Base-by-base conservation (phyloP, 1,139 yeast genomes). In the Pichia sp. region DNA sequence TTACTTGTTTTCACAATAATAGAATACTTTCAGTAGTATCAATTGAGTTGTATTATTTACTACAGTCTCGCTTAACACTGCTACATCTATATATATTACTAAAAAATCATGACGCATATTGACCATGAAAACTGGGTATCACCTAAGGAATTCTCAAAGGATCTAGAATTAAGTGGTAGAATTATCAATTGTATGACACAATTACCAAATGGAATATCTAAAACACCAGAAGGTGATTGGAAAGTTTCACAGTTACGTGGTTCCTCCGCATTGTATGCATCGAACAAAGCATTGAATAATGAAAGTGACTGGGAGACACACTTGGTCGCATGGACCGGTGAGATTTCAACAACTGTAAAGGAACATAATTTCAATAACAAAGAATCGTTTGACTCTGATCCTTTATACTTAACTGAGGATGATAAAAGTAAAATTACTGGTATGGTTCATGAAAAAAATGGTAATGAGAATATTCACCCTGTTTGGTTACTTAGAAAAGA, bases 271-370 rank as follows among this genome's bases (percentile, higher is more conserved):
- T 68, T 90, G 45, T 84, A 84, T 61, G 80, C 95, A 8, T 81
- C 95, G 5, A 77, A 85, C 54, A 73, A 73, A 54, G 82, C 78
- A 59, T 69, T 92, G 50, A 74, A 74, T 46, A 77, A 80, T 44
- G 79, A 79, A 41, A 76, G 89, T 0, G 77, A 80, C 23, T 92
- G 97, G 94, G 94, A 88, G 56, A 82, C 90, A 42, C 86, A 88
- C 55, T 69, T 88, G 51, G 82, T 94, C 47, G 97, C 90, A 1
- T 94, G 99, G 99, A 85, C 97, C 0, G 98, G 98, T 26, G 97
- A 89, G 65, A 62, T 57, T 40, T 57, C 58, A 7, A 44, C 44
- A 24, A 22, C 42, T 23, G 24, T 24, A 3, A 34, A 43, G 37
- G 46, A 40, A 12, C 39, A 37, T 2, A 18, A 39, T 16, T 18